Percentiles rank a stretch among this genome's conserved stretches.
These are phyloP conservation scores for Paspalum notatum DNA, from an alignment of 176 grass and related monocot genomes.

Conservation along the genomic window DNA sequence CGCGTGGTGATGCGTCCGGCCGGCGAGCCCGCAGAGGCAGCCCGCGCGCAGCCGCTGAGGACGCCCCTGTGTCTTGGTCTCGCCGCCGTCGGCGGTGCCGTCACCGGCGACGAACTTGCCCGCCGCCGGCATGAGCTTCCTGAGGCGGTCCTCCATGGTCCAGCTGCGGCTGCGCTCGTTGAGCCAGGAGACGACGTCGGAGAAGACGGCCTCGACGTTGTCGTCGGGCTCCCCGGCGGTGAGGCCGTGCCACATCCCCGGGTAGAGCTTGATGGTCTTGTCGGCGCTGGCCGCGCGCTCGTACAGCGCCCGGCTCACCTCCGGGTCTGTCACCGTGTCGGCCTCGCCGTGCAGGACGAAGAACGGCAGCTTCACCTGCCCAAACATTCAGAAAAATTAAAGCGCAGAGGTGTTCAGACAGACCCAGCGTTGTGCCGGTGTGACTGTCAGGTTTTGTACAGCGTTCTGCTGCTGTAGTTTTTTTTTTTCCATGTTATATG, in stretches of 20 bases:
- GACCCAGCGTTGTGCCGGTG: neutral
- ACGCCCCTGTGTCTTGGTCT: neutral
- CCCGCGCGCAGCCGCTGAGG: conserved; percentile 1
- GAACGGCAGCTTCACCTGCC: conserved; percentile 81
- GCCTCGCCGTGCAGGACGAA: conserved; percentile 88
- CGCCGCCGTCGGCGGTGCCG: neutral
- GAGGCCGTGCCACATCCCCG: conserved; percentile 93
- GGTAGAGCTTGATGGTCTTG: conserved; percentile 93
- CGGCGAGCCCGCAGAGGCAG: conserved; percentile 57
- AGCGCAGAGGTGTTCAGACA: neutral
- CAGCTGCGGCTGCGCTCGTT: conserved; percentile 51
- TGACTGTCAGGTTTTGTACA: neutral
- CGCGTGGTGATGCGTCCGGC: conserved; percentile 65
- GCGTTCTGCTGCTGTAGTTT: no score
- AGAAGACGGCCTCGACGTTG: conserved; percentile 66
- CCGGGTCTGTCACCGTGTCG: conserved; percentile 89
- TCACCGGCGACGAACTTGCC: neutral
- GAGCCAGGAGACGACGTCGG: conserved; percentile 81
- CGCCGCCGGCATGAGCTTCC: conserved; percentile 19
- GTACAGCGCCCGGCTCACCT: conserved; percentile 83
- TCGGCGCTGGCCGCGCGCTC: conserved; percentile 66
- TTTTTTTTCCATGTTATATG: no score
- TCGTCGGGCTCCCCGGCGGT: conserved; percentile 80
- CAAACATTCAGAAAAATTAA: neutral
- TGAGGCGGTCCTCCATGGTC: conserved; percentile 34